Base-by-base conservation (phyloP, 2,329 filamentous ascomycete species). In the Penicillium concentricum region DNA sequence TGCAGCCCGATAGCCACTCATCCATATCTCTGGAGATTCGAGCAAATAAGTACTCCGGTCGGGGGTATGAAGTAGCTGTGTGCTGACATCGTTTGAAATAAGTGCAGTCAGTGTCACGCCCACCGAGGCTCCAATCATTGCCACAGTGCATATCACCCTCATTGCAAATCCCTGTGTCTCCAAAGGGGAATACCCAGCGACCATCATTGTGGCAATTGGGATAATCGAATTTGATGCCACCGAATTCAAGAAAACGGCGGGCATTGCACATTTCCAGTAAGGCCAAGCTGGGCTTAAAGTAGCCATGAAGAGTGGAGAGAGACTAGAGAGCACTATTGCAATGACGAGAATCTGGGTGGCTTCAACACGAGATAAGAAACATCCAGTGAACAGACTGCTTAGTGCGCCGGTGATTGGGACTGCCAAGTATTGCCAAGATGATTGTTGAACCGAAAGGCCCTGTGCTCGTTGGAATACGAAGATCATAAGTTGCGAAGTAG, bases 401-500 rank as follows among this genome's bases (percentile, higher is more conserved):
- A 57, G 38, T 2, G 43, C 38, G 2, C 50, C 50, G 2, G 22
- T 13, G 2, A 48, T 42, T 34, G 54, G 54, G 24, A 54, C 15
- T 42, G 44, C 24, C 6, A 54, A 7, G 24, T 48, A 48, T 38
- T 13, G 50, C 50, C 50, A 54, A 8, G 54, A 57, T 6, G 54
- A 54, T 44, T 37, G 37, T 28, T 28, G 18, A 10, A 49, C 3
- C 2, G 54, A 57, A 4, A 54, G 44, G 2, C 28, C 43, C 16
- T 57, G 44, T 43, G 30, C 50, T 22, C 54, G 37, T 26, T 57
- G 50, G 24, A 57, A 57, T 9, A 54, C 54, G 18, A 57, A 18
- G 24, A 54, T 30, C 5, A 43, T 54, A 15, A 54, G 37, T 32
- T 57, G 54, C 3, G 43, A 42, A 3, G 50, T 54, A 7, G 54